Conservation (phyloP, 352 stramenopile genomes). For the Pythium dissimile region DNA sequence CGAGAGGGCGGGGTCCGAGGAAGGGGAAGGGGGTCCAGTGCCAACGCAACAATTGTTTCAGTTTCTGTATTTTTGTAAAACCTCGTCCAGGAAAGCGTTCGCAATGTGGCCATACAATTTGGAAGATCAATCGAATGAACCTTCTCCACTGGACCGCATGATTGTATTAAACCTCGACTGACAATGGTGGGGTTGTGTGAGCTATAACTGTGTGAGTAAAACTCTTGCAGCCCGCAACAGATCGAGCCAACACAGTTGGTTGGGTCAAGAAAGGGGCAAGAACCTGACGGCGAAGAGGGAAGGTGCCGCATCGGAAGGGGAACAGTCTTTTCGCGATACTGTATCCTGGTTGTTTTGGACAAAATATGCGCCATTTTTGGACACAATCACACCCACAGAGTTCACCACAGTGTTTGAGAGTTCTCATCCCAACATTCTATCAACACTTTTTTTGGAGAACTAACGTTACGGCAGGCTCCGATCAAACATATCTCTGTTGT, state of each 20-base stretch:
- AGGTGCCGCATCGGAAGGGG: background rate
- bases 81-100: conserved; percentile 8
- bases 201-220: conserved; percentile 26
- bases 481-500: no score
- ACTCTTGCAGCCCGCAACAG: conserved; percentile 11
- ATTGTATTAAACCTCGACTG: conserved; percentile 11
- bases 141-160: background rate
- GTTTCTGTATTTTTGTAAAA: conserved; percentile 18
- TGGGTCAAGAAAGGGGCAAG: conserved; percentile 7
- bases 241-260: conserved; percentile 7
- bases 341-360: background rate
- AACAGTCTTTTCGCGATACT: background rate
- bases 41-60: conserved; percentile 17
- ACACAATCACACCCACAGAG: no score
- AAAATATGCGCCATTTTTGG: no score
- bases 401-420: no score
- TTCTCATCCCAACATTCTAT: no score
- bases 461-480: no score
- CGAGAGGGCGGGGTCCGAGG: background rate
- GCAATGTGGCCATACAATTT: background rate
- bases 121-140: background rate
- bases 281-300: no score
- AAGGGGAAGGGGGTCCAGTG: conserved; percentile 5
- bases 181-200: background rate
- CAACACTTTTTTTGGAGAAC: no score